Percentiles rank a stretch among this genome's conserved stretches.
phyloP scores from a whole-genome alignment of 148 eudicot species.

The Vaccinium corymbosum region DNA sequence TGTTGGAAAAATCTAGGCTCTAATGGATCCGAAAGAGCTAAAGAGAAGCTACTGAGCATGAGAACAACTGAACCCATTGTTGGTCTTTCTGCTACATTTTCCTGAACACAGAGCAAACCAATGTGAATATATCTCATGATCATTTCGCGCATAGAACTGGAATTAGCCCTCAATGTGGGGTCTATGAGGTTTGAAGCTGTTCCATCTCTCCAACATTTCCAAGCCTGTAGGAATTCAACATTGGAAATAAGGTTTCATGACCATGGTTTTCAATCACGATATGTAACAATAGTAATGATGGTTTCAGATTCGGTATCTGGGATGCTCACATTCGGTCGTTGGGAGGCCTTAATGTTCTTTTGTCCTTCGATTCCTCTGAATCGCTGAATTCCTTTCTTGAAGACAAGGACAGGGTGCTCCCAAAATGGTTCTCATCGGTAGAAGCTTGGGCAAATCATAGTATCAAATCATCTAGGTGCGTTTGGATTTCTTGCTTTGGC shows the following conservation, averaged over 20 bases:
- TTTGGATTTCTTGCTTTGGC: no score
- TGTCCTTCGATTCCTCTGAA: no score
- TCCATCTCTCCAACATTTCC: conserved; percentile 35
- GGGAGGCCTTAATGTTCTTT: no score
- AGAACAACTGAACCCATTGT: conserved; percentile 15
- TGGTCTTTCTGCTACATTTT: conserved; percentile 25
- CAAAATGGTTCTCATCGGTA: no score
- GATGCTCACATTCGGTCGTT: no score
- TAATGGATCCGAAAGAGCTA: conserved; percentile 25
- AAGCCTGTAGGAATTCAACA: conserved; percentile 26
- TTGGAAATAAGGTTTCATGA: neutral
- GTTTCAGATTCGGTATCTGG: no score
- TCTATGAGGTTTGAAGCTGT: conserved; percentile 24
- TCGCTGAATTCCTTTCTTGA: no score
- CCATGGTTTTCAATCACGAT: no score
- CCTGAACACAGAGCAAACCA: conserved; percentile 24
- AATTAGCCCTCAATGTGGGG: conserved; percentile 11
- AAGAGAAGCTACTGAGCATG: conserved; percentile 25
- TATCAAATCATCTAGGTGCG: no score
- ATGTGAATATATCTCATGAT: conserved; percentile 30
- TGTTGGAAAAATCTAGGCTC: conserved; percentile 21
- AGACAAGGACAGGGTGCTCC: no score
- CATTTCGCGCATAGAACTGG: conserved; percentile 6
- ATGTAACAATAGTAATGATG: no score
- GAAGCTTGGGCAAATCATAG: no score